phyloP scores from a whole-genome alignment of 2,329 filamentous ascomycete species.

The Dactylellina parvicollis region DNA sequence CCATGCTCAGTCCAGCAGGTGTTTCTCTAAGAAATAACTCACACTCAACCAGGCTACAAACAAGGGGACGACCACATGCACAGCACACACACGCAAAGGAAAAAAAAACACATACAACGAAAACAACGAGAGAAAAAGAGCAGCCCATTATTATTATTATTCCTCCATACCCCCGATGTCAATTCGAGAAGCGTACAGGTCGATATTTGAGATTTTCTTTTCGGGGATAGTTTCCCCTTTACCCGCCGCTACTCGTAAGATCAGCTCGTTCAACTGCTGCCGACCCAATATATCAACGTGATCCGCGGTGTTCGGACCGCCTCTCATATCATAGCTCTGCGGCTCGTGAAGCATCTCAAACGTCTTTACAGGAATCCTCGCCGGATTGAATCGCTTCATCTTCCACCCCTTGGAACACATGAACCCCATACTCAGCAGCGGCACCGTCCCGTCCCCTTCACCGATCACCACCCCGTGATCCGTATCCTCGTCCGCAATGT shows the following conservation, averaged over 20 bases:
- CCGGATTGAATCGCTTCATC: constrained; percentile 92
- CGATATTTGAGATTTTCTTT: constrained; percentile 52
- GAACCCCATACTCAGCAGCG: constrained; percentile 88
- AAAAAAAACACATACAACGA: constrained; percentile 10
- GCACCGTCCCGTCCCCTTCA: constrained; percentile 95
- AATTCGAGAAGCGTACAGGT: constrained; percentile 47
- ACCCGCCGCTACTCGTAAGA: constrained; percentile 85
- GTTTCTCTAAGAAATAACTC: constrained; percentile 46
- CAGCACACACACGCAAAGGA: too few relatives aligned
- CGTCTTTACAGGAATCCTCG: constrained; percentile 79
- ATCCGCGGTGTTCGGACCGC: constrained; percentile 78
- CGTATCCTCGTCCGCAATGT: constrained; percentile 60
- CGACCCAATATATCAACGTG: constrained; percentile 93
- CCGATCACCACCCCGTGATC: constrained; percentile 96
- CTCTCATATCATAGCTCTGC: constrained; percentile 81
- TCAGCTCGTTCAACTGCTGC: constrained; percentile 87
- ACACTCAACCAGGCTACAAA: constrained; percentile 13
- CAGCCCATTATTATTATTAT: constrained; percentile 12
- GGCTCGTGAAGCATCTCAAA: constrained; percentile 98
- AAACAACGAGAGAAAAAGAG: constrained; percentile 9
- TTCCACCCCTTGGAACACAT: constrained; percentile 98
- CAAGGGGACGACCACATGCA: too few relatives aligned
- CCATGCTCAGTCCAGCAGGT: constrained; percentile 49
- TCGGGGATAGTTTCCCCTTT: constrained; percentile 61
- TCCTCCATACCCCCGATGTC: constrained; percentile 51